Evolutionary conservation across 2,329 filamentous ascomycete genomes (phyloP), one percentile per base, ranked within the genome.

Genomic region (Beauveria pseudobassiana): DNA sequence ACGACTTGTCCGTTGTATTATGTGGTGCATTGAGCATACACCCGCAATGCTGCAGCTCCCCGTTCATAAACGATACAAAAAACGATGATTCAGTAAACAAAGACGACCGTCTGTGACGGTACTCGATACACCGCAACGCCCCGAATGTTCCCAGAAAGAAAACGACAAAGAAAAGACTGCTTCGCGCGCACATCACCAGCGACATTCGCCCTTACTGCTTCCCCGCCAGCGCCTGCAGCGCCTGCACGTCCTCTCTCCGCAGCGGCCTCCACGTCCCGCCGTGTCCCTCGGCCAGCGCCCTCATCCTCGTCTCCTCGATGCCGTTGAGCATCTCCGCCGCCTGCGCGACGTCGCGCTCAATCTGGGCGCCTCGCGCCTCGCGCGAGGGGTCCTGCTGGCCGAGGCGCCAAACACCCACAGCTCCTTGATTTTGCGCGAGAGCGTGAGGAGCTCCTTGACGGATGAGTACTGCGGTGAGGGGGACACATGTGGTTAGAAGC

Each of bases 331-430:
- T 65, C 50, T 63, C 68, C 8, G 72, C 68, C 22, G 75, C 76
- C 18, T 66, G 68, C 26, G 67, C 64, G 24, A 77, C 75, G 63
- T 78, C 70, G 26, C 64, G 66, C 55, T 76, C 72, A 8, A 77
- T 69, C 62, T 68, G 69, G 54, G 72, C 72, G 52, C 76, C 74
- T 63, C 73, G 74, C 10, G 70, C 71, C 57, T 69, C 70, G 46
- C 70, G 69, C 48, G 71, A 70, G 22, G 69, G 69, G 62, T 77
- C 74, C 43, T 72, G 72, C 61, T 74, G 67, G 61, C 76, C 73
- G 30, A 80, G 72, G 78, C 69, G 0, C 77, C 73, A 61, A 77
- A 75, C 58, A 80, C 68, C 78, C 78, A 76, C 55, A 79, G 71
- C 68, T 81, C 72, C 65, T 80, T 78, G 69, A 80, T 72, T 53